phyloP scores from a whole-genome alignment of 352 stramenopile species.

The Phytophthora citricola region DNA sequence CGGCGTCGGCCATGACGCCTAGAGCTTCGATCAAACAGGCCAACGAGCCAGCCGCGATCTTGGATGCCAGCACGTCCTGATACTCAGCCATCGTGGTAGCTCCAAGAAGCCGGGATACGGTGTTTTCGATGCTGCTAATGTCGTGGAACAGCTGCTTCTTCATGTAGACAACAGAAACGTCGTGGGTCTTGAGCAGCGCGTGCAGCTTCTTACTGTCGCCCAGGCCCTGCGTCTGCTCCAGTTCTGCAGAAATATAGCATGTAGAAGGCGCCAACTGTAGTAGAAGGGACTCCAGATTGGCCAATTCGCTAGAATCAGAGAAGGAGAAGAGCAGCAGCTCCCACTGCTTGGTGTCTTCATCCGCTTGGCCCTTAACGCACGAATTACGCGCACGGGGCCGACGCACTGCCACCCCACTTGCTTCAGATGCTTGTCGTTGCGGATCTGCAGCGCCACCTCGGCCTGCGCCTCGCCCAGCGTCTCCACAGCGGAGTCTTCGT shows the following conservation, averaged over 20 bases:
- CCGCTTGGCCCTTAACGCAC: slow-evolving; percentile 71
- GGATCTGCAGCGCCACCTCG: slow-evolving; percentile 83
- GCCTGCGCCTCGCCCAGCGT: slow-evolving; percentile 41
- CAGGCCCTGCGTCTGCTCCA: slow-evolving; percentile 61
- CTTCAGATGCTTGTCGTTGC: slow-evolving; percentile 84
- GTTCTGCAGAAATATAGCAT: slow-evolving; percentile 70
- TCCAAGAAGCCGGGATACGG: slow-evolving; percentile 68
- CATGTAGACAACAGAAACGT: slow-evolving; percentile 61
- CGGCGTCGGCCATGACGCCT: slow-evolving; percentile 71
- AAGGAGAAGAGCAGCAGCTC: slow-evolving; percentile 82
- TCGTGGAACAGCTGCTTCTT: slow-evolving; percentile 81
- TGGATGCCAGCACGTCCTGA: slow-evolving; percentile 74
- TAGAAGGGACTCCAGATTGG: slow-evolving; percentile 85
- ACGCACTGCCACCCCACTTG: slow-evolving; percentile 80
- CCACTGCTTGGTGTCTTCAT: slow-evolving; percentile 88
- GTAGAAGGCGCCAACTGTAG: slow-evolving; percentile 81
- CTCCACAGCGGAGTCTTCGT: slow-evolving; percentile 37
- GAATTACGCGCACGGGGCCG: slow-evolving; percentile 73
- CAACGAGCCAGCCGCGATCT: slow-evolving; percentile 71
- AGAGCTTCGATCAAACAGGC: slow-evolving; percentile 72
- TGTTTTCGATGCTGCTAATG: slow-evolving; percentile 58
- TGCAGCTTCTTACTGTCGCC: slow-evolving; percentile 88
- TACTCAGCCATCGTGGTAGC: slow-evolving; percentile 61
- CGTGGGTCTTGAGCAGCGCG: slow-evolving; percentile 69
- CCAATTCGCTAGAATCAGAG: slow-evolving; percentile 85